Conservation (phyloP, 441 rosid genomes). For the Euphorbia celastroides region DNA sequence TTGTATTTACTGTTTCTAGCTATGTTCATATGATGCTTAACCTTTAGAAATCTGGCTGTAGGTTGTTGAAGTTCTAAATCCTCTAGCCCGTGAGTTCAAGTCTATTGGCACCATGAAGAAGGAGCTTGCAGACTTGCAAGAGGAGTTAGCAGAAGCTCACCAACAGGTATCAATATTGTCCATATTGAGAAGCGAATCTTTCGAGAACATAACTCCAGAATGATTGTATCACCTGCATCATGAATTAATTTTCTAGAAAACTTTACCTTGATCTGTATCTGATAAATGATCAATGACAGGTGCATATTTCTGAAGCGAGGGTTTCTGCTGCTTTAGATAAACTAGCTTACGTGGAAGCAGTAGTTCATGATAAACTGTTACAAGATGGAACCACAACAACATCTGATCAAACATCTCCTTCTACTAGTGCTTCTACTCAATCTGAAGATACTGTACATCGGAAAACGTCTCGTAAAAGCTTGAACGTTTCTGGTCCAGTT, state of each 20-base stretch:
- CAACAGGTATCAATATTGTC: conserved; percentile 46
- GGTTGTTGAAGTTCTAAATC: conserved; percentile 95
- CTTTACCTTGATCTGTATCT: conserved; percentile 5
- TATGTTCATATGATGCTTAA: conserved; percentile 17
- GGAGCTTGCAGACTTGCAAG: conserved; percentile 85
- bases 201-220: too few relatives aligned
- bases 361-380: conserved; percentile 77
- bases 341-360: conserved; percentile 85
- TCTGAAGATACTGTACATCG: conserved; percentile 29
- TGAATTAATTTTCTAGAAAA: background rate
- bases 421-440: conserved; percentile 40
- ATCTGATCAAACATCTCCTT: conserved; percentile 40
- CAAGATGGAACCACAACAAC: conserved; percentile 46
- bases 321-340: conserved; percentile 80
- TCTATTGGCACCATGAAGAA: conserved; percentile 84
- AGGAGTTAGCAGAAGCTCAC: conserved; percentile 76
- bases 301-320: conserved; percentile 93
- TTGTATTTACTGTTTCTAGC: background rate
- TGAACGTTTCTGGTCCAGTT: conserved; percentile 90
- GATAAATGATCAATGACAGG: conserved; percentile 41
- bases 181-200: background rate
- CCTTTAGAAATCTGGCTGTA: conserved; percentile 20
- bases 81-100: conserved; percentile 87
- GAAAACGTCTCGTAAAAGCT: conserved; percentile 51
- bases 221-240: background rate